Base-by-base conservation (phyloP, 179 eudicot genomes). In the Monotropa hypopitys region DNA sequence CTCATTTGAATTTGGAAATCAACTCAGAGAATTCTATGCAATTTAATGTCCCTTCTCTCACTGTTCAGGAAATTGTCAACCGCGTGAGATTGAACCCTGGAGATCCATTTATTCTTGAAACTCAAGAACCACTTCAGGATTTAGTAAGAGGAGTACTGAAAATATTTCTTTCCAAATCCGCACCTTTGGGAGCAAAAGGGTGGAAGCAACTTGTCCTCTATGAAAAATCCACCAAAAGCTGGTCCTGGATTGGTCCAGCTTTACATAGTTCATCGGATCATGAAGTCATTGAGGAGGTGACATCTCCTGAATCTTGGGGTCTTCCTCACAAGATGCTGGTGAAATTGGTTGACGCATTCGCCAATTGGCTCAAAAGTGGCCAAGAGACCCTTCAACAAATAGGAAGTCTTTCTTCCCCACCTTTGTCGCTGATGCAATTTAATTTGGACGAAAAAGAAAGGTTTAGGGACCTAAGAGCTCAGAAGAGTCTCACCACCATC, bases 341-440 rank as follows among this genome's bases (percentile, higher is more conserved):
- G n/a, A 93, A 90, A 80, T 73, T 93, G 66, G 98, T 95, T 47
- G 98, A 95, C 81, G 79, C 91, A 12, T 93, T 91, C 83, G 98
- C 98, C 73, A 93, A 88, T 76, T 93, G 98, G 99, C 89, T 95
- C 56, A 91, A 93, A 85, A 88, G 87, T 70, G 88, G 91, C 75
- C 97, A 90, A 85, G 99, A 91, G 80, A 87, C 97, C 6, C 87
- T 95, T 59, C 91, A 82, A 83, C 90, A 86, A 80, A 86, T 95
- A 20, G 97, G 94, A 59, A 87, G 90, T 78, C 93, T 95, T 73
- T 97, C 99, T 81, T 80, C 91, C 47, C 98, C 98, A 0, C 99
- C 99, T 54, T 20, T 83, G 75, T 82, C 84, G 65, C 81, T 93
- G n/a, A n/a, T n/a, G 21, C 9, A 42, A 81, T 81, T 91, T 91